Evolutionary conservation across 202 grass and related monocot species (phyloP).

Genomic region (Zizania palustris): DNA sequence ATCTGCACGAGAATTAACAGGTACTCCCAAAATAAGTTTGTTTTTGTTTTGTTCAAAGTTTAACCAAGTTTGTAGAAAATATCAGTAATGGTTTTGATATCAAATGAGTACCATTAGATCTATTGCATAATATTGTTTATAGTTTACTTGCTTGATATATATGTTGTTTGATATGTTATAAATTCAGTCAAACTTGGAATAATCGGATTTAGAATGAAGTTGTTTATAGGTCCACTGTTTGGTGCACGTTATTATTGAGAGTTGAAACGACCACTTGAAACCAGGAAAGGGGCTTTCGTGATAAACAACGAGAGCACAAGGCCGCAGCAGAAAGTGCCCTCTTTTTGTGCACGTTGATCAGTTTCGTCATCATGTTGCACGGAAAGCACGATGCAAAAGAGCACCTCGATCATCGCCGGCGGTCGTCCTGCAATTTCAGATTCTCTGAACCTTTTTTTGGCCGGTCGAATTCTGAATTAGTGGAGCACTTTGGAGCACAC

Average conservation of each 20-base stretch:
- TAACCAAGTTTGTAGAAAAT: too few relatives aligned
- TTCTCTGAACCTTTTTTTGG: conserved; percentile 43
- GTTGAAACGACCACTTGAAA: conserved; percentile 30
- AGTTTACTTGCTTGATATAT: too few relatives aligned
- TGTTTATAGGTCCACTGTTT: not conserved
- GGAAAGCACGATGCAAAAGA: conserved; percentile 30
- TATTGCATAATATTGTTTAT: too few relatives aligned
- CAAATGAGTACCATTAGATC: too few relatives aligned
- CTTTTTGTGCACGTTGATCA: not conserved
- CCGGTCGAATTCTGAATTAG: conserved; percentile 4
- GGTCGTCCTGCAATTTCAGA: conserved; percentile 41
- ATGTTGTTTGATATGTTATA: too few relatives aligned
- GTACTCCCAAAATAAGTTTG: too few relatives aligned
- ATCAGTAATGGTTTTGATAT: too few relatives aligned
- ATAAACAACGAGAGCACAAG: conserved; percentile 2
- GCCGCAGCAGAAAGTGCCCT: not conserved
- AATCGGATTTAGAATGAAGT: too few relatives aligned
- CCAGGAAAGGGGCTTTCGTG: conserved; percentile 24
- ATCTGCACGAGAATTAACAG: not conserved
- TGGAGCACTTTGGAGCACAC: conserved; percentile 35
- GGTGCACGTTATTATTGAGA: not conserved
- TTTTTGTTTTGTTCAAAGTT: too few relatives aligned
- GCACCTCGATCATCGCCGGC: not conserved
- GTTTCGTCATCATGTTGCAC: not conserved
- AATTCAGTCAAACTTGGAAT: too few relatives aligned